Conservation (phyloP, 148 eudicot genomes). For the Rhododendron mucronatum region DNA sequence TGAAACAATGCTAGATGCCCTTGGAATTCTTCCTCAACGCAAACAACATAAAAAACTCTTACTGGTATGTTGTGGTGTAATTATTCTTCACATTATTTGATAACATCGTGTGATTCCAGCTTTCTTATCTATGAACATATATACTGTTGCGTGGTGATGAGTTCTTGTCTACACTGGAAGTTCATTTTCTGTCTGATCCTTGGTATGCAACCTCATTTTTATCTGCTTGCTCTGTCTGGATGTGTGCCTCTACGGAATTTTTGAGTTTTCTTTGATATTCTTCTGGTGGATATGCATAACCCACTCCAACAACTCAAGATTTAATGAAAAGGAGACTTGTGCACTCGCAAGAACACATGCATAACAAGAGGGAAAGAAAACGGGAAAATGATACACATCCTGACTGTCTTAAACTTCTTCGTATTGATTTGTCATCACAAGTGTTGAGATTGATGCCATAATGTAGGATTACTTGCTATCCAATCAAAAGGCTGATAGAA, state of each 20-base stretch:
- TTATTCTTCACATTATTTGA: background rate
- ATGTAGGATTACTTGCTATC: background rate
- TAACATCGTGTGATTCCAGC: background rate
- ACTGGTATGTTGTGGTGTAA: slow-evolving; percentile 49
- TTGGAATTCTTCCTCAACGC: slow-evolving; percentile 92
- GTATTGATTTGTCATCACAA: background rate
- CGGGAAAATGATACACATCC: background rate
- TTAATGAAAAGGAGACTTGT: background rate
- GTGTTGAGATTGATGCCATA: background rate
- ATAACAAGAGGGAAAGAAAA: background rate
- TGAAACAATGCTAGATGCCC: slow-evolving; percentile 92
- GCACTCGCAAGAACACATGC: background rate
- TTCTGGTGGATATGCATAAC: background rate
- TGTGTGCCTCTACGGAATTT: background rate
- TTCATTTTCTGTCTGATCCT: background rate
- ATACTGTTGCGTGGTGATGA: background rate
- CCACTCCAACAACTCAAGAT: background rate
- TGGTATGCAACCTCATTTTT: background rate
- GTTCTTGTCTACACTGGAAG: background rate
- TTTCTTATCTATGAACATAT: background rate
- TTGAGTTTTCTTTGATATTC: background rate
- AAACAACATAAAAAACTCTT: slow-evolving; percentile 90
- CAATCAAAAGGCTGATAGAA: background rate
- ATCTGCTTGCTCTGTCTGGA: background rate
- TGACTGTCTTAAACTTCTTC: background rate